These are phyloP conservation scores for Moniliophthora roreri DNA, from an alignment of 1,284 basidiomycete genomes.

Conservation along the genomic window DNA sequence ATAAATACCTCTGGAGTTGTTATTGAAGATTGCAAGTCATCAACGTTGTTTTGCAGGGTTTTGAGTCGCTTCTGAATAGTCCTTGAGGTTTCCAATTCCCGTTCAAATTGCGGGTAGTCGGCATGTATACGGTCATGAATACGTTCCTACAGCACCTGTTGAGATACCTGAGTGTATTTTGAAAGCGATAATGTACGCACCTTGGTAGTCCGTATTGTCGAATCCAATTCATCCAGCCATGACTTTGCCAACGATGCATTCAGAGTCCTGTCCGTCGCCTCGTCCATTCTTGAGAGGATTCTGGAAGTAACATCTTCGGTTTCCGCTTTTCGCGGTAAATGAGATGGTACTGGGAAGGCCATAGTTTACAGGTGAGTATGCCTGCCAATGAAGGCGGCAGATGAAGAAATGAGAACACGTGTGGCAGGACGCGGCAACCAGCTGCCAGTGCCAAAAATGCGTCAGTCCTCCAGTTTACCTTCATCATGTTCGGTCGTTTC, in stretches of 20 bases:
- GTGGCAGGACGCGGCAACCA: constrained; percentile 1
- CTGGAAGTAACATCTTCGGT: constrained; percentile 65
- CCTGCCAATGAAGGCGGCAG: constrained; percentile 5
- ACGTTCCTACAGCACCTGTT: constrained; percentile 39
- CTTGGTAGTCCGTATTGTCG: constrained; percentile 65
- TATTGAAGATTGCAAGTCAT: constrained; percentile 47
- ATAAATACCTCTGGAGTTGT: constrained; percentile 55
- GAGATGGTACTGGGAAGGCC: constrained; percentile 70
- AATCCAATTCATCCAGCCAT: constrained; percentile 72
- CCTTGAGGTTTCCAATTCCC: constrained; percentile 59
- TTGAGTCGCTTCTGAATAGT: constrained; percentile 62
- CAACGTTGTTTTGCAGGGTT: constrained; percentile 51
- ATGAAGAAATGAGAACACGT: constrained; percentile 8
- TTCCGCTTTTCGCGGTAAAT: constrained; percentile 57
- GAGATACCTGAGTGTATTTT: not conserved
- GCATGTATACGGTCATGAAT: constrained; percentile 69
- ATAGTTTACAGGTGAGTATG: constrained; percentile 34
- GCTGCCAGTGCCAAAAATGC: not conserved
- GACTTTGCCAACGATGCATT: constrained; percentile 58
- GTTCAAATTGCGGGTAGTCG: constrained; percentile 61
- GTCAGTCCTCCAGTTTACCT: not conserved
- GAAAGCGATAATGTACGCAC: constrained; percentile 33
- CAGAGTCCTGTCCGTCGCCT: constrained; percentile 54
- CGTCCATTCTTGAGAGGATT: constrained; percentile 68
- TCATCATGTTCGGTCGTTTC: constrained; percentile 42